These are phyloP conservation scores for Russula abietina DNA, from an alignment of 768 basidiomycete genomes.

Conservation along the genomic window DNA sequence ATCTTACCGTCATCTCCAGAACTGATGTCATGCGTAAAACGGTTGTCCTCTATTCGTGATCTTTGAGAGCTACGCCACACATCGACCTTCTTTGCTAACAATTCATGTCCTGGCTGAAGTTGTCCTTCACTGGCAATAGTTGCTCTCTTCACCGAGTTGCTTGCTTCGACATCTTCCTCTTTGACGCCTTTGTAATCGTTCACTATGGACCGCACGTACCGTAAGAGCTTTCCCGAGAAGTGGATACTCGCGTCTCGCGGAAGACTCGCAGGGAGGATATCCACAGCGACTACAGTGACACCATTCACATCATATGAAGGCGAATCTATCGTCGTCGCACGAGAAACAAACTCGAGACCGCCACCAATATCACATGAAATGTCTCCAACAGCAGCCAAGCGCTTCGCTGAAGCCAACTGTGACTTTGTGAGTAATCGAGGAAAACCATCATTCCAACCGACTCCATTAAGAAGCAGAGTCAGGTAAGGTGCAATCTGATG, in stretches of 20 bases:
- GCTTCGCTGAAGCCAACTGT: constrained; percentile 43
- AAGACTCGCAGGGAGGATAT: constrained; percentile 83
- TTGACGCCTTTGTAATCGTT: constrained; percentile 32
- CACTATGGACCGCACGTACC: constrained; percentile 61
- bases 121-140: constrained; percentile 60
- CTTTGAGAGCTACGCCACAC: constrained; percentile 32
- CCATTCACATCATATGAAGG: constrained; percentile 65
- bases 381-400: constrained; percentile 74
- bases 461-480: constrained; percentile 79
- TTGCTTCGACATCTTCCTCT: constrained; percentile 29
- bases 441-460: constrained; percentile 74
- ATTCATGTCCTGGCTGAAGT: constrained; percentile 47
- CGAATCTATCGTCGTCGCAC: constrained; percentile 68
- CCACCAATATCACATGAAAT: constrained; percentile 91
- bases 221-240: constrained; percentile 61
- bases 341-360: constrained; percentile 75
- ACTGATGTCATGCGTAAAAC: background rate
- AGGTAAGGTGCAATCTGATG: constrained; percentile 78
- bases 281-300: constrained; percentile 82
- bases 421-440: constrained; percentile 73
- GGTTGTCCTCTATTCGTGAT: background rate
- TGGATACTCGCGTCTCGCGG: constrained; percentile 75
- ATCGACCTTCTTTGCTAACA: constrained; percentile 52
- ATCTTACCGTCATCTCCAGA: background rate
- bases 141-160: constrained; percentile 54